These are phyloP conservation scores for Ramularia collo-cygni DNA, from an alignment of 2,329 filamentous ascomycete genomes.

Conservation along the genomic window DNA sequence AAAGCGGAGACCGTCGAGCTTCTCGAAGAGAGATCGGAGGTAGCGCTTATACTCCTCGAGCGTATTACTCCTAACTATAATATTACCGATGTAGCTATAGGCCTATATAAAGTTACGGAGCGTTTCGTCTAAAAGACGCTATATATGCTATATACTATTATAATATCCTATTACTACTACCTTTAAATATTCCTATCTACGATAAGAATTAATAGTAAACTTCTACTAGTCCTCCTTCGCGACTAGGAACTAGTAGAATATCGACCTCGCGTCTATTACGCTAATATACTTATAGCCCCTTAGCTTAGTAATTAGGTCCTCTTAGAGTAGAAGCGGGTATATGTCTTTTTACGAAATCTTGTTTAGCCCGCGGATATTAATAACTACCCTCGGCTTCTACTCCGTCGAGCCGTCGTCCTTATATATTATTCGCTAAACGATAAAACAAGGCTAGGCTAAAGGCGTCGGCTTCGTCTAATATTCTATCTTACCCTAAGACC, in stretches of 20 bases:
- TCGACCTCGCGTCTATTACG: not conserved
- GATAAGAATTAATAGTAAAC: not conserved
- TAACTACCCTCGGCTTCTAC: constrained; percentile 1
- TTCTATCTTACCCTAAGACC: not conserved
- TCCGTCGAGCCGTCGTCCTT: not conserved
- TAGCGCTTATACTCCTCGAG: not conserved
- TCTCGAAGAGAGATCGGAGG: not conserved
- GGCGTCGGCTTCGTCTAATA: not conserved
- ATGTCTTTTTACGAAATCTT: constrained; percentile 2
- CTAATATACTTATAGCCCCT: constrained; percentile 1
- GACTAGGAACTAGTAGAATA: constrained; percentile 2
- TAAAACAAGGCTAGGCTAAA: not conserved
- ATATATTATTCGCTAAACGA: constrained; percentile 2
- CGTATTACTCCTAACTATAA: not conserved
- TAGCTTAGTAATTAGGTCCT: not conserved
- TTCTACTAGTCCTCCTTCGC: constrained; percentile 1
- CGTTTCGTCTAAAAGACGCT: not conserved
- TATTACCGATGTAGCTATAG: constrained; percentile 2
- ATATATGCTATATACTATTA: not conserved
- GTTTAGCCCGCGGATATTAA: constrained; percentile 2
- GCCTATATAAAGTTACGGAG: not conserved
- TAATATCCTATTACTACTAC: not conserved
- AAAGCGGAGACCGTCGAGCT: not conserved
- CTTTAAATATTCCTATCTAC: constrained; percentile 1
- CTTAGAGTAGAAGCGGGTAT: not conserved